Percentiles rank a stretch among this genome's conserved stretches.
Evolutionary conservation across 345 rosid genomes (phyloP).

Genomic region (Citrus medica): DNA sequence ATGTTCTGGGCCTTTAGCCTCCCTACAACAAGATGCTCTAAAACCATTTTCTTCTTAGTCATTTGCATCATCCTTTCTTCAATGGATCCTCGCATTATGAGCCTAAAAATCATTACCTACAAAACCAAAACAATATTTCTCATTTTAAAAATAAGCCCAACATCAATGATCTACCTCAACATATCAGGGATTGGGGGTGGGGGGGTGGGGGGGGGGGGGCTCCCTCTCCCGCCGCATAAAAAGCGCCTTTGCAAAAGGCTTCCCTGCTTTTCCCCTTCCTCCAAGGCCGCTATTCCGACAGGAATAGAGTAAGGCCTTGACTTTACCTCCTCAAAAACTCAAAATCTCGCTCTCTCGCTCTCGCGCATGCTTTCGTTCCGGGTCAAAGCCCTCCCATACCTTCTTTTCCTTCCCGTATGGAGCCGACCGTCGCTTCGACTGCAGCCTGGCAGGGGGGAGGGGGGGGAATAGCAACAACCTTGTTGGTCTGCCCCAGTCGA

Average conservation of each 20-base stretch:
- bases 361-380: too few species aligned
- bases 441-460: background rate
- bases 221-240: too few species aligned
- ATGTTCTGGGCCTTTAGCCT: constrained; percentile 93
- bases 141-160: background rate
- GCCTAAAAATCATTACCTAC: constrained; percentile 96
- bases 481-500: constrained; percentile 98
- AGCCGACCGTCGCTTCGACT: too few species aligned
- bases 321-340: too few species aligned
- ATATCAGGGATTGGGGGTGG: background rate
- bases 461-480: constrained; percentile 43
- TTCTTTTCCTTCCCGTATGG: too few species aligned
- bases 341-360: too few species aligned
- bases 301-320: too few species aligned
- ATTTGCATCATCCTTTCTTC: constrained; percentile 99
- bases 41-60: constrained; percentile 99
- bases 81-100: constrained; percentile 84
- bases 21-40: constrained; percentile 99
- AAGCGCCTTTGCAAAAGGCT: too few species aligned
- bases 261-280: too few species aligned
- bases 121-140: constrained; percentile 21
- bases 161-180: background rate
- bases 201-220: too few species aligned
- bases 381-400: too few species aligned
- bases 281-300: too few species aligned